Evolutionary conservation across 2,329 filamentous ascomycete genomes (phyloP).

Genomic region (Fusarium tjaetaba): DNA sequence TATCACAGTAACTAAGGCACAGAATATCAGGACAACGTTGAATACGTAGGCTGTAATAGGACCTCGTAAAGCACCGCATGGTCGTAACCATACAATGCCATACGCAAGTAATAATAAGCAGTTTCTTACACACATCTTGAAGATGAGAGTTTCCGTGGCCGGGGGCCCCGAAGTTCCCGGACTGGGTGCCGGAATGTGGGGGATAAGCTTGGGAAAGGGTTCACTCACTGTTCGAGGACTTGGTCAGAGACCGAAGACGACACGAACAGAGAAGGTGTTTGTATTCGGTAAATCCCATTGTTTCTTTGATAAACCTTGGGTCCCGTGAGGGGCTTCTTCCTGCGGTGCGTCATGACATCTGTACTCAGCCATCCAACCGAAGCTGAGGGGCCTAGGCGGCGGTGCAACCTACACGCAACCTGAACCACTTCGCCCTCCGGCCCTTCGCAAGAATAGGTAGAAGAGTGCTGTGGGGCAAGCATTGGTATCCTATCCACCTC

Average conservation of each 20-base stretch:
- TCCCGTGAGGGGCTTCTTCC: not conserved
- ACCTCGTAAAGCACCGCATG: not conserved
- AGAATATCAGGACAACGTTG: not conserved
- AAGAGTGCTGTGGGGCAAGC: not conserved
- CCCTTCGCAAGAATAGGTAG: not conserved
- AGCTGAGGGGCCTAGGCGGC: conserved; percentile 13
- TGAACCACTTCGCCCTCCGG: conserved; percentile 2
- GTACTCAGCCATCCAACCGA: conserved; percentile 19
- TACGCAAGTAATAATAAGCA: not conserved
- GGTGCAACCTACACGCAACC: conserved; percentile 13
- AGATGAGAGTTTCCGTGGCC: not conserved
- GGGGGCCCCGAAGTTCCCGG: conserved; percentile 20
- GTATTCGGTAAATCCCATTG: not conserved
- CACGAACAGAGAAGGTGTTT: not conserved
- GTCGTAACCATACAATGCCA: conserved; percentile 3
- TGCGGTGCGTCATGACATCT: conserved; percentile 12
- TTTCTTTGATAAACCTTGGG: not conserved
- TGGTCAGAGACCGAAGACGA: not conserved
- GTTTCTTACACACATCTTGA: not conserved
- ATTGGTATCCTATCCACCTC: not conserved
- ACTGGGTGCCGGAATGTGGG: conserved; percentile 21
- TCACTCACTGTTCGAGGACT: not conserved
- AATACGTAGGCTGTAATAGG: not conserved
- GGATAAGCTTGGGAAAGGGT: not conserved
- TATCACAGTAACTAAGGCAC: not conserved